Conservation (phyloP, 2,329 filamentous ascomycete species). For the Sporothrix inflata region DNA sequence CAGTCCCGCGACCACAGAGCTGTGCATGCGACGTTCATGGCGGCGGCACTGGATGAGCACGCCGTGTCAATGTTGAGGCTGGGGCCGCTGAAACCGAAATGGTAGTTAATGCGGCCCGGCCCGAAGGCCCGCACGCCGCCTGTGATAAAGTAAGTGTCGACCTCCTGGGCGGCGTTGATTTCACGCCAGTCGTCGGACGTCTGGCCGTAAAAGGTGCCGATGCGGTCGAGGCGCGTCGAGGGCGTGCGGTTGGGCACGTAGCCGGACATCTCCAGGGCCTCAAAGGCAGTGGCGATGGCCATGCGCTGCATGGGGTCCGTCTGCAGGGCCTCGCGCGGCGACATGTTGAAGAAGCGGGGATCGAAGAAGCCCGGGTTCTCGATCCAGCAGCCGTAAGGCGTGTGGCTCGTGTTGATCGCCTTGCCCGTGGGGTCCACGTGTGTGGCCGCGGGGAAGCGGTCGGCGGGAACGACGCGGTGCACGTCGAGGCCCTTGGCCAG, state of each 20-base stretch:
- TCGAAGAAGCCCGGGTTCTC: conserved; percentile 78
- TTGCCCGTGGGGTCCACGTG: conserved; percentile 75
- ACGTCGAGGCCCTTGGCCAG: conserved; percentile 76
- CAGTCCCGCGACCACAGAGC: conserved; percentile 76
- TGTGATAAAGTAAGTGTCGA: conserved; percentile 61
- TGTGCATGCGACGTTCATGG: conserved; percentile 72
- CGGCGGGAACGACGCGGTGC: conserved; percentile 66
- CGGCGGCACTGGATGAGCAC: conserved; percentile 73
- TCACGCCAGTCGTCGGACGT: conserved; percentile 79
- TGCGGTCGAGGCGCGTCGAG: conserved; percentile 64
- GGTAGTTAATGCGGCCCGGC: conserved; percentile 70
- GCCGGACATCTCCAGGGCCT: conserved; percentile 80
- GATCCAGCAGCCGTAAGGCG: conserved; percentile 74
- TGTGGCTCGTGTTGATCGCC: conserved; percentile 74
- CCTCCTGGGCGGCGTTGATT: conserved; percentile 71
- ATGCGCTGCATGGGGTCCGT: conserved; percentile 82
- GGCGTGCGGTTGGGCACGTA: conserved; percentile 75
- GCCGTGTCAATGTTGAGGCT: conserved; percentile 77
- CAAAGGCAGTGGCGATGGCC: conserved; percentile 75
- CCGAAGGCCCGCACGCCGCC: conserved; percentile 49
- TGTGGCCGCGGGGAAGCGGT: conserved; percentile 73
- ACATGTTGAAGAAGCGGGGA: conserved; percentile 85
- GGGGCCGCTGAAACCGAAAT: conserved; percentile 75
- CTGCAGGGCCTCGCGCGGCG: conserved; percentile 73
- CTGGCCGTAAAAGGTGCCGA: conserved; percentile 75